Base-by-base conservation (phyloP, 805 yeast genomes). In the Yarrowia keelungensis region DNA sequence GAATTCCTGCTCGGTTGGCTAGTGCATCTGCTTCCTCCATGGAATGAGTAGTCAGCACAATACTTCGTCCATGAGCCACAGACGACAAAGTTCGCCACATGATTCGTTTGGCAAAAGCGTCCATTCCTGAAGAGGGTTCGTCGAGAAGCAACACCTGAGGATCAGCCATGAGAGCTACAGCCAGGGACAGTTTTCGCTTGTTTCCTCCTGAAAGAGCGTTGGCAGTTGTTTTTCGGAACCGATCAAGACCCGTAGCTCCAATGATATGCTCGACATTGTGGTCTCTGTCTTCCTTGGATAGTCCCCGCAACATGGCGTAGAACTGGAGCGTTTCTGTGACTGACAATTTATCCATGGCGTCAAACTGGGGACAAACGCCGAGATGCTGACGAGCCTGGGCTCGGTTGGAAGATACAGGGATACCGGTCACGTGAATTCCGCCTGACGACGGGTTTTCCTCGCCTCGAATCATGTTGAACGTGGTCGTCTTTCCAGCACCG, bases 351-450 rank as follows among this genome's bases (percentile, higher is more conserved):
- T 78, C 80, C 73, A 78, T 76, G n/a, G 80, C 79, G 69, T 78
- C 80, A 70, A 78, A 78, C 69, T 78, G 80, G 4, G 80, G 80
- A 65, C 80, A 78, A 10, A 78, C 80, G 2, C 80, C 80, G n/a
- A 78, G 75, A 50, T 72, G 71, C 10, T 76, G 65, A 15, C 80
- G 72, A 12, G 80, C 80, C 8, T 53, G 70, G 3, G 78, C 71
- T 41, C 75, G 71, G 67, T 77, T 72, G 32, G 69, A 49, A 16
- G 69, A 47, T 11, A 76, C 75, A 8, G 75, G 71, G 16, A 73
- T 70, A 16, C 75, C 78, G 41, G 73, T 74, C 16, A 77, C 78
- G 69, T 53, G 72, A 16, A 77, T 73, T 10, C 71, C 76, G 16
- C 80, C 80, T 7, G 69, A 68, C 22, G 75, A 69, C 0, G 79